These are phyloP conservation scores for Plasmopara muralis DNA, from an alignment of 352 stramenopile genomes.

Conservation along the genomic window DNA sequence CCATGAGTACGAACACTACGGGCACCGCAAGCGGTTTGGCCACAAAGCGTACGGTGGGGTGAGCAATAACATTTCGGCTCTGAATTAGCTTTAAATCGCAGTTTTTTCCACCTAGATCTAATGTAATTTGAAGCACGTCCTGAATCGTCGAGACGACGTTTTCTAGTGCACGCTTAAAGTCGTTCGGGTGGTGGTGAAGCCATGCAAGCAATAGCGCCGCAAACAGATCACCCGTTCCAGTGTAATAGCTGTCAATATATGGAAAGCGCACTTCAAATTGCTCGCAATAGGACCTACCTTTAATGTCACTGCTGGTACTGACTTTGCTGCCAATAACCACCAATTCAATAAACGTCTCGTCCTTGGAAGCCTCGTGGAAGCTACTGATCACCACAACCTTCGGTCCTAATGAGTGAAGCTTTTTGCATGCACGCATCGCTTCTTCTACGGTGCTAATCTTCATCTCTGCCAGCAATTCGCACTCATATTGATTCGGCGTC, in stretches of 20 bases:
- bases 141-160: slow-evolving; percentile 78
- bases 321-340: slow-evolving; percentile 66
- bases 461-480: slow-evolving; percentile 69
- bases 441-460: slow-evolving; percentile 59
- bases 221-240: slow-evolving; percentile 77
- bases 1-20: slow-evolving; percentile 22
- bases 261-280: slow-evolving; percentile 77
- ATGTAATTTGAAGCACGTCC: slow-evolving; percentile 64
- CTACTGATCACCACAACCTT: slow-evolving; percentile 80
- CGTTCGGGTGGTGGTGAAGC: slow-evolving; percentile 50
- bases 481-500: slow-evolving; percentile 84
- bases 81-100: slow-evolving; percentile 83
- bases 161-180: slow-evolving; percentile 67
- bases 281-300: slow-evolving; percentile 29
- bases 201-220: slow-evolving; percentile 75
- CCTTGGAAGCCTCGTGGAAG: slow-evolving; percentile 41
- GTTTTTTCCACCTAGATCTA: slow-evolving; percentile 51
- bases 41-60: slow-evolving; percentile 40
- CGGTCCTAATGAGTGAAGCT: slow-evolving; percentile 63
- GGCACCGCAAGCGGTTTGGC: slow-evolving; percentile 36
- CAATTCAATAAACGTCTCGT: slow-evolving; percentile 33
- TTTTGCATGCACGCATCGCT: slow-evolving; percentile 59
- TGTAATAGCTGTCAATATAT: slow-evolving; percentile 79
- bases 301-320: background rate
- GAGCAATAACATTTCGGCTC: slow-evolving; percentile 62